Conservation (phyloP, 192 early-diverging fungal genomes). For the Jimgerdemannia lactiflua region DNA sequence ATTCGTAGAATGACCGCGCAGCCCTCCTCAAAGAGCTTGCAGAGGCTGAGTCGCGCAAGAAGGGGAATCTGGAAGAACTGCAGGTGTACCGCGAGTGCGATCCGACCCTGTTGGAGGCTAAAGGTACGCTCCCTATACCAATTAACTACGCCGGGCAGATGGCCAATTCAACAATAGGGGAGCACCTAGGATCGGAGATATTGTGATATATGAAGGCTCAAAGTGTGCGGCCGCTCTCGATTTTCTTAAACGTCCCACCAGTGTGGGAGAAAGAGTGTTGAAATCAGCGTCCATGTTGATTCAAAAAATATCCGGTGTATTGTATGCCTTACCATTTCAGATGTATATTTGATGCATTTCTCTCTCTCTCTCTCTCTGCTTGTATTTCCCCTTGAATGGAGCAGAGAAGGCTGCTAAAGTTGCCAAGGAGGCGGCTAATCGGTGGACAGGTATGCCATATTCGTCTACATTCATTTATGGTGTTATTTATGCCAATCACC, state of each 20-base stretch:
- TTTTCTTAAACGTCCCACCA: too few species aligned
- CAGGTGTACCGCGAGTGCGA: conserved; percentile 73
- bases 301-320: too few species aligned
- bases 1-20: conserved; percentile 62
- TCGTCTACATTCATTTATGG: not conserved
- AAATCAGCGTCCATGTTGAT: too few species aligned
- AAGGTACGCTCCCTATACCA: conserved; percentile 36
- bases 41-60: conserved; percentile 43
- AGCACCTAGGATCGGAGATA: too few species aligned
- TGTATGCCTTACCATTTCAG: not conserved
- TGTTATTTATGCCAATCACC: not conserved
- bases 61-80: conserved; percentile 51
- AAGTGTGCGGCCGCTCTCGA: too few species aligned
- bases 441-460: conserved; percentile 75
- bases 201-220: too few species aligned
- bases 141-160: too few species aligned
- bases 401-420: conserved; percentile 53
- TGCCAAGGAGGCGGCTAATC: conserved; percentile 75
- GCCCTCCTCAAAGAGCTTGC: conserved; percentile 46
- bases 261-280: too few species aligned
- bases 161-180: too few species aligned
- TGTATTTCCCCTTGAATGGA: not conserved
- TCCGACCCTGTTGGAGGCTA: conserved; percentile 64
- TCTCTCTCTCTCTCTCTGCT: not conserved
- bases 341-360: not conserved